Conservation (phyloP, 1,139 yeast genomes). For the Maudiozyma humilis region DNA sequence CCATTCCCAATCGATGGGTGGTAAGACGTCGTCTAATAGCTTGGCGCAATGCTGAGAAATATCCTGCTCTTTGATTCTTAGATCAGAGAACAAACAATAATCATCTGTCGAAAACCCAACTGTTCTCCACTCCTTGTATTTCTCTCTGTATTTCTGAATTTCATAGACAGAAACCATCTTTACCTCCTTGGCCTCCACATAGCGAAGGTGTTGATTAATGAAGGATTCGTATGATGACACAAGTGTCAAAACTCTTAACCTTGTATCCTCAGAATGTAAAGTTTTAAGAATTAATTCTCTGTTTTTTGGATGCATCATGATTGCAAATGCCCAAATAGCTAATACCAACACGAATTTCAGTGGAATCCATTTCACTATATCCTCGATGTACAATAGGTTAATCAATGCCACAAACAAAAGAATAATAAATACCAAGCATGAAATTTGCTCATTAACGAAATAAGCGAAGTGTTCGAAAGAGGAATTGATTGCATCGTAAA, state of each 20-base stretch:
- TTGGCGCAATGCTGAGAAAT: slow-evolving; percentile 24
- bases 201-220: slow-evolving; percentile 33
- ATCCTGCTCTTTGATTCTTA: slow-evolving; percentile 28
- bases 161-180: slow-evolving; percentile 60
- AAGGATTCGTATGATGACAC: slow-evolving; percentile 41
- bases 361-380: slow-evolving; percentile 29
- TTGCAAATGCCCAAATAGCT: slow-evolving; percentile 44
- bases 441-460: slow-evolving; percentile 56
- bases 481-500: slow-evolving; percentile 50
- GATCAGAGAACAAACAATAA: slow-evolving; percentile 39
- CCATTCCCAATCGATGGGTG: slow-evolving; percentile 56
- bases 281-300: slow-evolving; percentile 40
- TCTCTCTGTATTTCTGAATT: slow-evolving; percentile 48
- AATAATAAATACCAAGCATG: slow-evolving; percentile 44
- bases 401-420: slow-evolving; percentile 31
- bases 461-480: slow-evolving; percentile 51
- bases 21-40: slow-evolving; percentile 36
- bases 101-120: slow-evolving; percentile 51
- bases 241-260: slow-evolving; percentile 41
- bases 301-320: slow-evolving; percentile 48
- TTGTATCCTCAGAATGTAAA: slow-evolving; percentile 52
- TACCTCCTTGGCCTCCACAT: slow-evolving; percentile 31
- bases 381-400: slow-evolving; percentile 33
- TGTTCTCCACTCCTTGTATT: slow-evolving; percentile 50
- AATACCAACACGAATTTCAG: slow-evolving; percentile 36